Evolutionary conservation across 805 yeast genomes (phyloP), one percentile per base, ranked within the genome.

Genomic region (Yarrowia sp.): DNA sequence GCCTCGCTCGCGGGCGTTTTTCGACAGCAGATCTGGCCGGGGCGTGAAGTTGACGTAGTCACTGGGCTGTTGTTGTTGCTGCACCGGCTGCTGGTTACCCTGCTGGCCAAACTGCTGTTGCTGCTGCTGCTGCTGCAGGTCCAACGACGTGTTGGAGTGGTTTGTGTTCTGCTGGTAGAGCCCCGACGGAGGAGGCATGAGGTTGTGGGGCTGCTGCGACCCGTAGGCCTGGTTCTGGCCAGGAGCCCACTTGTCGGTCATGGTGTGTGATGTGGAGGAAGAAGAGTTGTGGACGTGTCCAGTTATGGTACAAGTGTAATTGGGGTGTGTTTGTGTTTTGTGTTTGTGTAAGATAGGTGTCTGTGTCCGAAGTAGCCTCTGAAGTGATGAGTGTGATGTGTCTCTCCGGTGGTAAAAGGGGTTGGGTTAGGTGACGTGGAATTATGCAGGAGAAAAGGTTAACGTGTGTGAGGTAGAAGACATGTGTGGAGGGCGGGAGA

Each of bases 11-110:
- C 89, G 96, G 0, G 95, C 81, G 7, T 81, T 71, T 69, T 88
- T 86, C n/a, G 89, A 82, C 70, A 91, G 81, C 70, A 82, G 77
- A 68, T 88, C 92, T 0, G 97, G 97, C 70, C 89, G 91, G 66
- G 97, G 83, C 69, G 87, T 91, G 76, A 92, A 88, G 70, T 84
- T 82, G 67, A 87, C 89, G 70, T 86, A 85, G 65, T 85, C 58
- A 14, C 19, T 32, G 19, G 54, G 58, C 38, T 49, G 68, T 44
- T 65, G 70, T 21, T 67, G 69, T 28, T 69, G 71, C 30, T 70
- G 72, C 52, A 26, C 30, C 30, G 4, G 30, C 63, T 35, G 67
- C 36, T 51, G 65, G 5, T 33, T 4, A 5, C 8, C 8, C 30
- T 69, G 75, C 30, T 70, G 73, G 32, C 68, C 17, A 17, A 19